Base-by-base conservation (phyloP, 108 stramenopile genomes). In the Nitzschia inconspicua region DNA sequence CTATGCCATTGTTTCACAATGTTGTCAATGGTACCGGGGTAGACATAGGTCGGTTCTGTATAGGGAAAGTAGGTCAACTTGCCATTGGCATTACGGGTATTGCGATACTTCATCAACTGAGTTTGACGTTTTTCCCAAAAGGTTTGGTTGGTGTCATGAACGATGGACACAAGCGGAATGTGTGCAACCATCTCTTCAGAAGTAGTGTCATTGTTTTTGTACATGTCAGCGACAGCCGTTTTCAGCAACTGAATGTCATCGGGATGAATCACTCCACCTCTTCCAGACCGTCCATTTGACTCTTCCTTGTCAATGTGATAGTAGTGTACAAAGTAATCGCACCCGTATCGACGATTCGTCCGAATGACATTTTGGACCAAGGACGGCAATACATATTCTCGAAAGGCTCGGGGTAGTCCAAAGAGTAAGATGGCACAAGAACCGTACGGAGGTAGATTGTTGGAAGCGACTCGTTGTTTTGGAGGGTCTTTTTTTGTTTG, bases 211-310 rank as follows among this genome's bases (percentile, higher is more conserved):
- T n/a, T n/a, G n/a, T n/a, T n/a, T n/a, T n/a, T n/a, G n/a, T n/a
- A n/a, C n/a, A n/a, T n/a, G n/a, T n/a, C n/a, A n/a, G n/a, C n/a
- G 26, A 78, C 65, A 3, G 64, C 70, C 31, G 62, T 3, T 47
- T 66, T 44, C 22, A 83, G 25, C 13, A 51, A 49, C 20, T 46
- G 67, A 13, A 78, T 50, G 50, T 76, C 70, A 20, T 65, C 25
- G n/a, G 81, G 62, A 65, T 72, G 24, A 18, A 78, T 47, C 19
- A n/a, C 10, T 22, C 81, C 81, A 19, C 76, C 70, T 22, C 49
- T 35, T 24, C 65, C 66, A 8, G 60, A 37, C 43, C 77, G 60
- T 16, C 72, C 37, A 13, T 39, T 13, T 11, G 37, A 39, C 9
- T 39, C 10, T 65, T 65, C 65, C 4, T 40, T 11, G 10, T 5